These are phyloP conservation scores for Coemansia sp. DNA, from an alignment of 192 early-diverging fungal genomes.

Conservation along the genomic window DNA sequence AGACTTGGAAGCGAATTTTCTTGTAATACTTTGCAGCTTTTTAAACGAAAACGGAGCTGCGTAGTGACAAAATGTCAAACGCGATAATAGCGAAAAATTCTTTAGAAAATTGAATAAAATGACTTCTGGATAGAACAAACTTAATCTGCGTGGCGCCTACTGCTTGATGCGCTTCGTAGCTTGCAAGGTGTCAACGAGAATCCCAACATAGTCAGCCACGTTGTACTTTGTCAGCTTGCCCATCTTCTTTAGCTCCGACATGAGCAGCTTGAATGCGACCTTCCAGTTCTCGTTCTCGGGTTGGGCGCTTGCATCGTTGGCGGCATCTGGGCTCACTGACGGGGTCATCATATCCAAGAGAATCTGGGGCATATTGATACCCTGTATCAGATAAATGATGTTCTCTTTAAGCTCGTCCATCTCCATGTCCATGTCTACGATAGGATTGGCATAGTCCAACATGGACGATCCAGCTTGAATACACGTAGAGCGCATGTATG, in stretches of 20 bases:
- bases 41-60: too few relatives aligned
- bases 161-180: neutral
- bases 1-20: too few relatives aligned
- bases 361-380: conserved; percentile 39
- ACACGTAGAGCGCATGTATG: neutral
- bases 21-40: too few relatives aligned
- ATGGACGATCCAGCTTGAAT: neutral
- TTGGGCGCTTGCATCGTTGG: neutral
- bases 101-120: neutral
- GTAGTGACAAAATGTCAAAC: too few relatives aligned
- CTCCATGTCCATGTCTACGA: conserved; percentile 7
- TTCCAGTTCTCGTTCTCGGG: neutral
- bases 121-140: neutral
- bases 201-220: conserved; percentile 32
- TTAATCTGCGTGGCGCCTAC: neutral
- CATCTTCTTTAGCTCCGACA: conserved; percentile 30
- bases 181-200: conserved; percentile 34
- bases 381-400: conserved; percentile 37
- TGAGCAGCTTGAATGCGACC: conserved; percentile 18
- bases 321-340: neutral
- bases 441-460: neutral
- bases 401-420: conserved; percentile 40
- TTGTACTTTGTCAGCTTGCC: conserved; percentile 42
- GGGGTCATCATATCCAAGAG: conserved; percentile 25
- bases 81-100: neutral